phyloP scores from a whole-genome alignment of 495 filamentous ascomycete genomes.

The Tetracladium setigerum region DNA sequence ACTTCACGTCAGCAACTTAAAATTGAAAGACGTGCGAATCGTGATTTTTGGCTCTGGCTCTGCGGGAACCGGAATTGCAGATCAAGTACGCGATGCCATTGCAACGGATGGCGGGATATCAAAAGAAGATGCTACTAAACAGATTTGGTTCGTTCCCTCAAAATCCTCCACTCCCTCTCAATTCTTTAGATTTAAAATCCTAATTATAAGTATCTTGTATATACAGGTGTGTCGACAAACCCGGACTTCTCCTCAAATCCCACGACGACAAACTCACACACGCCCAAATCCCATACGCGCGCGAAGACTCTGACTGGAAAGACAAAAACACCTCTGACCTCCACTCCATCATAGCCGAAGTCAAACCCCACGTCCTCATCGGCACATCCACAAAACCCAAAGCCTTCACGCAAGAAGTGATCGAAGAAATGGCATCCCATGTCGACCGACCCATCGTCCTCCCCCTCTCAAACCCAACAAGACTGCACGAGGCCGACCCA shows the following conservation, averaged over 20 bases:
- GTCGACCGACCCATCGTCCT: constrained; percentile 73
- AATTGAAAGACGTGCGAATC: constrained; percentile 58
- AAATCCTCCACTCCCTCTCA: neutral
- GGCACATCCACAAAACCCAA: constrained; percentile 77
- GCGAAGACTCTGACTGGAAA: constrained; percentile 57
- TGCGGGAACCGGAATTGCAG: constrained; percentile 85
- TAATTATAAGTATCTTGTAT: neutral
- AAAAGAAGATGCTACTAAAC: constrained; percentile 67
- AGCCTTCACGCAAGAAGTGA: constrained; percentile 68
- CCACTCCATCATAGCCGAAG: constrained; percentile 55
- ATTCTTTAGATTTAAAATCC: neutral
- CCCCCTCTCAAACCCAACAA: constrained; percentile 80
- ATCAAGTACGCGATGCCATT: constrained; percentile 75
- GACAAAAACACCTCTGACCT: constrained; percentile 48
- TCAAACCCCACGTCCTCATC: constrained; percentile 76
- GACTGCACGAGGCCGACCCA: constrained; percentile 75
- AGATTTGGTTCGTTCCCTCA: constrained; percentile 58
- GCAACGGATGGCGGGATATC: constrained; percentile 56
- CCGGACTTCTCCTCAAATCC: constrained; percentile 64
- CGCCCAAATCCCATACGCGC: constrained; percentile 61
- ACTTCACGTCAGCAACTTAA: constrained; percentile 58
- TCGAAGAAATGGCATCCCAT: constrained; percentile 74
- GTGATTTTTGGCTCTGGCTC: constrained; percentile 76
- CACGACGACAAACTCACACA: constrained; percentile 48
- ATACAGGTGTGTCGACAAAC: constrained; percentile 75